Base-by-base conservation (phyloP, 73 alveolate genomes). In the Tetrahymena borealis region DNA sequence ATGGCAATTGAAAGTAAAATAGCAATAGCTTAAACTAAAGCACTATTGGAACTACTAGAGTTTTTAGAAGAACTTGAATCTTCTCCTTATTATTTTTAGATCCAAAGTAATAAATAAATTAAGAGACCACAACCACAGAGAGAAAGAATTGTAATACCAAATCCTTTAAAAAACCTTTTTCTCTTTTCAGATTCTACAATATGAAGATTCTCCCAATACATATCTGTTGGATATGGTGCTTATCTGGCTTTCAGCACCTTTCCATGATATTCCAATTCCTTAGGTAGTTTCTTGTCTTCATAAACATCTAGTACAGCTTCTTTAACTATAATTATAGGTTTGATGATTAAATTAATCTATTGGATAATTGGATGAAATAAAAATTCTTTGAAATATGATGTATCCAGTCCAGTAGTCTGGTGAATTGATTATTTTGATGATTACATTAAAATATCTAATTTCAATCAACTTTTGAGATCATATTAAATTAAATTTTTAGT, bases 171-270 rank as follows among this genome's bases (percentile, higher is more conserved):
- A 20, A 91, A 38, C 39, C 95, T 94, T 28, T 77, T 40, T 16
- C 94, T 38, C 43, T 96, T 94, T 32, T 32, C 85, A 37, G 39
- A 20, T 39, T 90, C 28, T 8, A 91, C 40, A 16, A 96, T 93
- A 40, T 91, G 95, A 40, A 97, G 91, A 90, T 97, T 96, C 39
- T 96, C 97, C 99, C 99, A 97, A 92, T 38, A 97, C 20, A 97
- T 96, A 90, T 97, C 97, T 28, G 97, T 94, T 12, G 99, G 99
- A 90, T 97, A 98, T 9, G 99, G 97, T 15, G 99, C 98, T 60
- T 96, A 91, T 90, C 91, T 94, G 16, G 94, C 90, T 28, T 85
- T n/a, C 13, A 93, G 91, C 18, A 79, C 40, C 4, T 85, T n/a
- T 35, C 96, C 96, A 11, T 92, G 38, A 43, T 79, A 95, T 15